Conservation (phyloP, 176 grass and related monocot genomes). For the Avena atlantica region DNA sequence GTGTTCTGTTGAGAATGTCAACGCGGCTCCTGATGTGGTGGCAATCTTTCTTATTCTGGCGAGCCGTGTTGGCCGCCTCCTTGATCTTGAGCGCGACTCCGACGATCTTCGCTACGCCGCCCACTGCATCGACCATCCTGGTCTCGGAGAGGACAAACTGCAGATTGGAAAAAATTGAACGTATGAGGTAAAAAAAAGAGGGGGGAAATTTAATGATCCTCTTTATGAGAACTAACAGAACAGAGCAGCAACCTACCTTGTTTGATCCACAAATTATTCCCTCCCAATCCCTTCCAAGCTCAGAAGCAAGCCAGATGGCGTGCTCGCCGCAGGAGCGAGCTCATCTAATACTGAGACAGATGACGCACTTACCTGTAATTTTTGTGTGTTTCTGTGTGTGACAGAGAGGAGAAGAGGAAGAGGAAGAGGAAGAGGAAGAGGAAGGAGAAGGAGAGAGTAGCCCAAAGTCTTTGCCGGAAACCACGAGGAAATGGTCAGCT, state of each 20-base stretch:
- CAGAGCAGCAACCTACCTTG: not conserved
- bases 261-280: not conserved
- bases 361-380: not conserved
- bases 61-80: not conserved
- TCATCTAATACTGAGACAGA: not conserved
- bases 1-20: not conserved
- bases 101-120: not conserved
- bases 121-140: not conserved
- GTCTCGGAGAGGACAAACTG: not conserved
- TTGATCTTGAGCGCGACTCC: not conserved
- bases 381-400: no score
- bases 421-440: not conserved
- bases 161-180: not conserved
- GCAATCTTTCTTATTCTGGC: not conserved
- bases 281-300: not conserved
- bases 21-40: not conserved
- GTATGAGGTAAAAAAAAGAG: not conserved
- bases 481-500: not conserved
- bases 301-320: not conserved
- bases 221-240: not conserved
- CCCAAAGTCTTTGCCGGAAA: not conserved
- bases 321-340: not conserved
- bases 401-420: not conserved
- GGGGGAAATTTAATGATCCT: not conserved
- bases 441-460: not conserved